Percentiles rank a stretch among this genome's conserved stretches.
These are phyloP conservation scores for Ustilago curta DNA, from an alignment of 1,284 basidiomycete species.

Conservation along the genomic window DNA sequence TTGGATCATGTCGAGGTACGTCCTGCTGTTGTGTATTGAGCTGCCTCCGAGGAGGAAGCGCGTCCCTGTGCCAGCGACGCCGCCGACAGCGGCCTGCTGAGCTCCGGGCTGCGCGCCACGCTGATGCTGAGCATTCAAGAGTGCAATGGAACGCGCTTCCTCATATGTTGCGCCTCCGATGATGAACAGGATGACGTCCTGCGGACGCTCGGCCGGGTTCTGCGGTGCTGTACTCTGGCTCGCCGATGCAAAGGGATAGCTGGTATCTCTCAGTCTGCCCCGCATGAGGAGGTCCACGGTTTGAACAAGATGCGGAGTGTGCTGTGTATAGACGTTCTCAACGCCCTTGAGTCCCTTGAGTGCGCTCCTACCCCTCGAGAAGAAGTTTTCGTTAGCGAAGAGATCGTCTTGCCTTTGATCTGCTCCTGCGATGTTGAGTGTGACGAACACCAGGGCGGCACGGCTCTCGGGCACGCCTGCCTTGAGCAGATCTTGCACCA, in stretches of 20 bases:
- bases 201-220: constrained; percentile 43
- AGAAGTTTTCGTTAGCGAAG: constrained; percentile 93
- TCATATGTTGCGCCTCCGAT: constrained; percentile 68
- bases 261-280: constrained; percentile 85
- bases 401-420: constrained; percentile 98
- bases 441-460: constrained; percentile 90
- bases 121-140: constrained; percentile 59
- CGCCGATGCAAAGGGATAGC: constrained; percentile 78
- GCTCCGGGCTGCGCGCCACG: constrained; percentile 18
- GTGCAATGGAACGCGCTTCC: constrained; percentile 62
- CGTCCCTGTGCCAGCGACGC: constrained; percentile 42
- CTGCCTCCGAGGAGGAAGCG: constrained; percentile 66
- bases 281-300: constrained; percentile 91
- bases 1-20: constrained; percentile 65
- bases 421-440: constrained; percentile 91
- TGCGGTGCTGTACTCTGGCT: constrained; percentile 5
- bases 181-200: constrained; percentile 68
- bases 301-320: constrained; percentile 90
- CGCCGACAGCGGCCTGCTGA: constrained; percentile 29
- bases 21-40: constrained; percentile 59
- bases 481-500: constrained; percentile 84
- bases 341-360: constrained; percentile 97
- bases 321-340: constrained; percentile 99
- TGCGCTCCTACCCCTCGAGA: constrained; percentile 93
- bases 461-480: constrained; percentile 86